Evolutionary conservation across 768 basidiomycete genomes (phyloP).

Genomic region (Serendipita sp.): DNA sequence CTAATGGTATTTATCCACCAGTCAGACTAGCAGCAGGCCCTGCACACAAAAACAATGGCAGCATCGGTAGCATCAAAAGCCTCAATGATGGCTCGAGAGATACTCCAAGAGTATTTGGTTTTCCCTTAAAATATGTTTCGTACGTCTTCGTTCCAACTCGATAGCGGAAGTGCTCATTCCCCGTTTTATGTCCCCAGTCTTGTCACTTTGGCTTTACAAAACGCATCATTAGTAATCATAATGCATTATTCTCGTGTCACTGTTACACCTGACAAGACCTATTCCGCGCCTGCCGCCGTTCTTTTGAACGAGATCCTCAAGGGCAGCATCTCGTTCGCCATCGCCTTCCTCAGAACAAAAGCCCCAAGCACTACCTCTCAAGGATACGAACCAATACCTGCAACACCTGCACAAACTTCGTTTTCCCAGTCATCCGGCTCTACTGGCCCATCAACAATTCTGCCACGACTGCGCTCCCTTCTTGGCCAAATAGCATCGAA

Average conservation of each 20-base stretch:
- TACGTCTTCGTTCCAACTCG: conserved; percentile 24
- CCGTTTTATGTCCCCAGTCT: conserved; percentile 29
- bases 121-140: conserved; percentile 72
- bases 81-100: background rate
- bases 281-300: conserved; percentile 89
- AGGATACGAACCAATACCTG: conserved; percentile 16
- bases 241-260: conserved; percentile 94
- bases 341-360: conserved; percentile 55
- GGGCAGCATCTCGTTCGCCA: conserved; percentile 67
- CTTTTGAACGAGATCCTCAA: conserved; percentile 90
- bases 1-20: background rate
- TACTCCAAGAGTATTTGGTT: conserved; percentile 44
- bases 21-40: background rate
- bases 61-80: background rate
- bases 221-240: conserved; percentile 77
- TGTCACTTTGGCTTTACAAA: conserved; percentile 80
- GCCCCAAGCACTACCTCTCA: conserved; percentile 22
- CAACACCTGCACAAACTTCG: conserved; percentile 1
- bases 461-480: conserved; percentile 38
- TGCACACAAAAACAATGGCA: background rate
- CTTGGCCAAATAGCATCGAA: conserved; percentile 60
- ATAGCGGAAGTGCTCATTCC: conserved; percentile 7
- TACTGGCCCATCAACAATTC: conserved; percentile 18
- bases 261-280: conserved; percentile 53
- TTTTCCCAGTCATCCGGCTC: background rate